Evolutionary conservation across 202 grass and related monocot genomes (phyloP).

Genomic region (Schoenoplectus triqueter): DNA sequence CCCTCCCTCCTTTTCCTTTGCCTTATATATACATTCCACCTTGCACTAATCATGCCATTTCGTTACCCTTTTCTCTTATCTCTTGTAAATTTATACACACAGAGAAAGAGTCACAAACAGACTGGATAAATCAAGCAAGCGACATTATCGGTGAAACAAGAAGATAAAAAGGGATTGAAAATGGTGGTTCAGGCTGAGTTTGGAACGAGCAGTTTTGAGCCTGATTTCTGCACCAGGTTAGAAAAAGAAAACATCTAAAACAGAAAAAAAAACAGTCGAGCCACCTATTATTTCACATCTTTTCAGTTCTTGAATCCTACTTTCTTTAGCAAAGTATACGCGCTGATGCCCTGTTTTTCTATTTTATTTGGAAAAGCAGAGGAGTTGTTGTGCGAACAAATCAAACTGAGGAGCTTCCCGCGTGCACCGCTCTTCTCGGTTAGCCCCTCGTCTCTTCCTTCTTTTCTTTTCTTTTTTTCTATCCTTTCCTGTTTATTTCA

Average conservation of each 20-base stretch:
- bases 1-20: slow-evolving; percentile 9
- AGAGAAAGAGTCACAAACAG: neutral
- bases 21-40: slow-evolving; percentile 18
- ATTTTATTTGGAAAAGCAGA: slow-evolving; percentile 16
- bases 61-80: neutral
- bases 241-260: slow-evolving; percentile 14
- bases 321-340: slow-evolving; percentile 21
- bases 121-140: neutral
- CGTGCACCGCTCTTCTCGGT: slow-evolving; percentile 40
- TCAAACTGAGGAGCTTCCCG: slow-evolving; percentile 25
- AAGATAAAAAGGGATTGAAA: neutral
- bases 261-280: neutral
- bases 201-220: slow-evolving; percentile 10
- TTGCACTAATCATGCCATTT: slow-evolving; percentile 29
- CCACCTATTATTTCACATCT: neutral
- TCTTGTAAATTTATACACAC: neutral
- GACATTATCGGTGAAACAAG: neutral
- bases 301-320: slow-evolving; percentile 16
- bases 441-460: neutral
- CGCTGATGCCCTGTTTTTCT: slow-evolving; percentile 33
- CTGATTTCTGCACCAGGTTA: slow-evolving; percentile 34
- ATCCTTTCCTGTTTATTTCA: slow-evolving; percentile 1
- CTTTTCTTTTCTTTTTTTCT: neutral
- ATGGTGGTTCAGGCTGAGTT: slow-evolving; percentile 34
- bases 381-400: slow-evolving; percentile 27